These are phyloP conservation scores for Spatholobus suberectus DNA, from an alignment of 306 rosid genomes.

Conservation along the genomic window DNA sequence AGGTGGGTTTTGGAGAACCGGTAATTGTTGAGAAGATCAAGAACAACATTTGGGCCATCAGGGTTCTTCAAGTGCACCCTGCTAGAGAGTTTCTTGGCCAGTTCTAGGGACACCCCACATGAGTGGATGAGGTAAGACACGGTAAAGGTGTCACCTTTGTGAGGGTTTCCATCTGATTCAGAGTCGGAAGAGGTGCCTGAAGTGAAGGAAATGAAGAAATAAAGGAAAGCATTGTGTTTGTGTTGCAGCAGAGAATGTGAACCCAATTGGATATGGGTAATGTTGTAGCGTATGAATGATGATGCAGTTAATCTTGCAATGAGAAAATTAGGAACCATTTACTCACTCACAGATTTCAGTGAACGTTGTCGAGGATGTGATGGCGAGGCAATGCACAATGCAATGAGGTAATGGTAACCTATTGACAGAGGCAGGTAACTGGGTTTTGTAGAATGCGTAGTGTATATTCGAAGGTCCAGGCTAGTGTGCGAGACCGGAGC, in stretches of 20 bases:
- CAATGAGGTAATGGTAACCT: too few species aligned
- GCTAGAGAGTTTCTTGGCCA: slow-evolving; percentile 31
- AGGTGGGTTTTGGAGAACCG: slow-evolving; percentile 46
- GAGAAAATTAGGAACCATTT: not conserved
- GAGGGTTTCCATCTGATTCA: not conserved
- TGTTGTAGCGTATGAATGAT: not conserved
- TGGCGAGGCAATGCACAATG: too few species aligned
- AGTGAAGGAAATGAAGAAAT: not conserved
- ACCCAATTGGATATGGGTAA: not conserved
- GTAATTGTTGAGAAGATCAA: slow-evolving; percentile 2
- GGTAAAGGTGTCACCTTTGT: slow-evolving; percentile 20
- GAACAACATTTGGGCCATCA: slow-evolving; percentile 37
- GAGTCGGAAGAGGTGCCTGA: not conserved
- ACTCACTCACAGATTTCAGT: not conserved
- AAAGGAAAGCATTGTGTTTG: not conserved
- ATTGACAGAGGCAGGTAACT: too few species aligned
- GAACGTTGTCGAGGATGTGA: not conserved
- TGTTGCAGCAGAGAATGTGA: not conserved
- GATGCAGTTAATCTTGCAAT: not conserved
- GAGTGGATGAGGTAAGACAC: slow-evolving; percentile 43
- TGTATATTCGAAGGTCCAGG: too few species aligned
- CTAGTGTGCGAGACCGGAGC: too few species aligned
- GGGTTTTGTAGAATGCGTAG: too few species aligned
- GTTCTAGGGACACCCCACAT: slow-evolving; percentile 46
- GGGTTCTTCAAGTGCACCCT: not conserved